Percentiles rank a stretch among this genome's conserved stretches.
phyloP scores from a whole-genome alignment of 2,329 filamentous ascomycete species.

The Leptographium galeiforme region DNA sequence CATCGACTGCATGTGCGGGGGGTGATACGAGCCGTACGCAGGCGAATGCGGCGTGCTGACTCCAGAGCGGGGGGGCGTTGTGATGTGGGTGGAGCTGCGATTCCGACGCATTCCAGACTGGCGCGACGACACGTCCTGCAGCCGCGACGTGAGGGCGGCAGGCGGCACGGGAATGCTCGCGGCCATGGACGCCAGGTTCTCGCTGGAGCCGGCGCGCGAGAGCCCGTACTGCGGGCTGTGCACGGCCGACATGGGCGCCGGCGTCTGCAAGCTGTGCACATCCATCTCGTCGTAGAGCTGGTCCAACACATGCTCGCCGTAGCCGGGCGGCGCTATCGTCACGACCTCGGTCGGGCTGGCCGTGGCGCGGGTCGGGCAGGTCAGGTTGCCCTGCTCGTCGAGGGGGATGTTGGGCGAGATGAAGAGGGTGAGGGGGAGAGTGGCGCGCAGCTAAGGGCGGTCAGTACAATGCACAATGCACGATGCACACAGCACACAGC shows the following conservation, averaged over 20 bases:
- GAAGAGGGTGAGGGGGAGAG: constrained; percentile 81
- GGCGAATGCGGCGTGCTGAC: constrained; percentile 27
- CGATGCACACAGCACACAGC: too few species aligned
- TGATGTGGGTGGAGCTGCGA: constrained; percentile 24
- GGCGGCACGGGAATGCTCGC: constrained; percentile 31
- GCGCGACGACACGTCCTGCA: constrained; percentile 51
- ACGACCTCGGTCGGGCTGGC: constrained; percentile 37
- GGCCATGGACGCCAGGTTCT: constrained; percentile 58
- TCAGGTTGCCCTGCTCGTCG: constrained; percentile 72
- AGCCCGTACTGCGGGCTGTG: constrained; percentile 66
- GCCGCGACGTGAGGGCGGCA: constrained; percentile 45
- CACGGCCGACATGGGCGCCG: constrained; percentile 55
- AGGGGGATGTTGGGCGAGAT: constrained; percentile 89
- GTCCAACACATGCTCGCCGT: constrained; percentile 81
- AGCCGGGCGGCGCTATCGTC: constrained; percentile 74
- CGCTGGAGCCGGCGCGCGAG: constrained; percentile 63
- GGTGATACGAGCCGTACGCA: constrained; percentile 14
- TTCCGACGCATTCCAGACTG: constrained; percentile 24
- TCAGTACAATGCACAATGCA: background rate
- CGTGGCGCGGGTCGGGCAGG: constrained; percentile 40
- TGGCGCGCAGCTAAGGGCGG: constrained; percentile 56
- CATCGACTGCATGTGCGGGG: constrained; percentile 13
- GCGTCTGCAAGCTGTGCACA: constrained; percentile 66
- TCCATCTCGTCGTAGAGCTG: constrained; percentile 83
- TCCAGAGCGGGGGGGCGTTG: constrained; percentile 20